Evolutionary conservation across 208 protist genomes (phyloP).

Genomic region (Endotrypanum monterogeii): DNA sequence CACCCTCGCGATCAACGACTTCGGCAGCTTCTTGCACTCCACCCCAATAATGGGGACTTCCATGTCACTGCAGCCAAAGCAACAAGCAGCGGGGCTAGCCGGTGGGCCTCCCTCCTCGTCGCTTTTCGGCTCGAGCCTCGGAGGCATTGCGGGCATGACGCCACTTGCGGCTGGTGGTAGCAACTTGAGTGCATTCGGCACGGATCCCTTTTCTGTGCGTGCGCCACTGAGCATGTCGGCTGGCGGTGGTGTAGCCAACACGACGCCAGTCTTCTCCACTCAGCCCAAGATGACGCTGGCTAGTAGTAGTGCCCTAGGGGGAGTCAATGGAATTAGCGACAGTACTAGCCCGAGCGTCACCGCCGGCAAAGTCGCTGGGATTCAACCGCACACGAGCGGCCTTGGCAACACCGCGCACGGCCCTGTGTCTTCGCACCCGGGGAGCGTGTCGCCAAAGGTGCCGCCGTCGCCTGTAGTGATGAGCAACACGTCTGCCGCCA

Average conservation of each 20-base stretch:
- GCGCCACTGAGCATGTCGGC: conserved; percentile 9
- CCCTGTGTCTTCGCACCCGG: conserved; percentile 15
- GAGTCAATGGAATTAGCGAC: conserved; percentile 3
- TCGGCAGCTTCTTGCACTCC: conserved; percentile 54
- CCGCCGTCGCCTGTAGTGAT: conserved; percentile 27
- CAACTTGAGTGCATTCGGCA: conserved; percentile 19
- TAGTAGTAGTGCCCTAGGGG: conserved; percentile 3
- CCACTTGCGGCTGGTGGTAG: conserved; percentile 1
- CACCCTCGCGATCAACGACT: conserved; percentile 70
- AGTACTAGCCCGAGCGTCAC: conserved; percentile 1
- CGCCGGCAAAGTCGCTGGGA: not conserved
- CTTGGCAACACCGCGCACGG: not conserved
- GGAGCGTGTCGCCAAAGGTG: conserved; percentile 26
- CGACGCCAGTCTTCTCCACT: conserved; percentile 44
- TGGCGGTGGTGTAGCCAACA: conserved; percentile 5
- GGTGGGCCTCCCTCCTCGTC: not conserved
- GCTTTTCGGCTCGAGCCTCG: conserved; percentile 8
- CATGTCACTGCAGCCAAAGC: conserved; percentile 8
- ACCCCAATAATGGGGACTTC: conserved; percentile 3
- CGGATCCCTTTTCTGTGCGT: conserved; percentile 23
- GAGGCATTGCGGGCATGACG: conserved; percentile 7
- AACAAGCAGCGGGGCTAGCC: conserved; percentile 1
- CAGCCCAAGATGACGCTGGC: conserved; percentile 31
- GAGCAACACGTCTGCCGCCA: conserved; percentile 20
- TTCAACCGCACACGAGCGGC: conserved; percentile 21